These are phyloP conservation scores for Austroboletus rostrupii DNA, from an alignment of 1,284 basidiomycete species.

Conservation along the genomic window DNA sequence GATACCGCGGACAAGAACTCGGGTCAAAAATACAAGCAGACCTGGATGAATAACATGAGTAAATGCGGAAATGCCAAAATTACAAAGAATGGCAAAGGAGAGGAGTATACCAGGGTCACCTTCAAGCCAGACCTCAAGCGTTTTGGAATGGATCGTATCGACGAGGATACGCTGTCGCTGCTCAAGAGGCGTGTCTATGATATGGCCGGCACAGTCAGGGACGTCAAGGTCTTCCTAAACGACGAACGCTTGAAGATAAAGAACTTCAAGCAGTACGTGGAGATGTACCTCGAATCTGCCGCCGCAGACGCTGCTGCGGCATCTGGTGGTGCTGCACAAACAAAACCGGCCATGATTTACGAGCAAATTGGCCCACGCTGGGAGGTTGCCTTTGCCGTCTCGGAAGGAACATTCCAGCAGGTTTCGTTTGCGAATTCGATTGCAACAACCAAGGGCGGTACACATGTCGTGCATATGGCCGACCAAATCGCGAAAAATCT, in stretches of 20 bases:
- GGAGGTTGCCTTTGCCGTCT: conserved; percentile 96
- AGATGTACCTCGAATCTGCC: conserved; percentile 83
- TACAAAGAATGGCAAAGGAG: conserved; percentile 80
- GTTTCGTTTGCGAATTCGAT: conserved; percentile 99
- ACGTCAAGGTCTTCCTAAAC: conserved; percentile 92
- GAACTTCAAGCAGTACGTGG: conserved; percentile 97
- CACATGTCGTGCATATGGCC: conserved; percentile 85
- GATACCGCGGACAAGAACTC: conserved; percentile 93
- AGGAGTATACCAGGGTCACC: conserved; percentile 93
- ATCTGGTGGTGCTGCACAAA: conserved; percentile 69
- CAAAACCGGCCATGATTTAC: conserved; percentile 80
- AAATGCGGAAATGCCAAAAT: conserved; percentile 88
- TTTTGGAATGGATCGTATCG: conserved; percentile 91
- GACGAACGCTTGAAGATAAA: conserved; percentile 92
- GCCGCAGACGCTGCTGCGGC: conserved; percentile 61
- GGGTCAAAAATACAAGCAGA: conserved; percentile 92
- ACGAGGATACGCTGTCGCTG: conserved; percentile 87
- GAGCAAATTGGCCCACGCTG: conserved; percentile 81
- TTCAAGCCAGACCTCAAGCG: conserved; percentile 91
- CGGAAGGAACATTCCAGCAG: conserved; percentile 87
- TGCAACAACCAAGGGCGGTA: conserved; percentile 95
- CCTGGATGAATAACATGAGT: conserved; percentile 93
- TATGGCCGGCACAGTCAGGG: conserved; percentile 91
- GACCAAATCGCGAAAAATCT: conserved; percentile 88
- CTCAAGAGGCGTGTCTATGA: conserved; percentile 96